Evolutionary conservation across 352 stramenopile genomes (phyloP).

Genomic region (Phytophthora macrochlamydospora): DNA sequence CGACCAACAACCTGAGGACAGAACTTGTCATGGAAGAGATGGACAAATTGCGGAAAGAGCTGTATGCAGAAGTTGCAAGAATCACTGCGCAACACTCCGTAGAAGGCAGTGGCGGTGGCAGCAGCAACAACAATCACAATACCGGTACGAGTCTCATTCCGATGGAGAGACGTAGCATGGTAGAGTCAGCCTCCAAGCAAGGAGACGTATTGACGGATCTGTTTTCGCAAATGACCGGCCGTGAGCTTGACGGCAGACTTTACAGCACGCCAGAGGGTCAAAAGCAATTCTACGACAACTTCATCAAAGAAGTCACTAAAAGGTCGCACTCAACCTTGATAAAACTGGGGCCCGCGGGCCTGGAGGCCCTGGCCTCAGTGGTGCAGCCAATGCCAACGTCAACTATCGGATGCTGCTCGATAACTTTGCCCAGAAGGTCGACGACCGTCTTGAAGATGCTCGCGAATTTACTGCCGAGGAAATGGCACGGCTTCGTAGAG

Average conservation of each 20-base stretch:
- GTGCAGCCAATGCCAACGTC: slow-evolving; percentile 48
- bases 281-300: slow-evolving; percentile 71
- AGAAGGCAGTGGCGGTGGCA: slow-evolving; percentile 25
- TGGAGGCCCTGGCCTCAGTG: slow-evolving; percentile 33
- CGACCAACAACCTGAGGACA: slow-evolving; percentile 28
- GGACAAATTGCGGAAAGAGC: slow-evolving; percentile 51
- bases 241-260: slow-evolving; percentile 56
- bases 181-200: slow-evolving; percentile 32
- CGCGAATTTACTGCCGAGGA: slow-evolving; percentile 68
- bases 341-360: slow-evolving; percentile 45
- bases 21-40: slow-evolving; percentile 50
- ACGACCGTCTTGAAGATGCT: slow-evolving; percentile 68
- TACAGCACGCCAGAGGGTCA: slow-evolving; percentile 47
- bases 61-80: slow-evolving; percentile 60
- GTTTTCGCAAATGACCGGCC: slow-evolving; percentile 61
- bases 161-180: slow-evolving; percentile 18
- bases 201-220: slow-evolving; percentile 60
- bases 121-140: slow-evolving; percentile 12
- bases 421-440: slow-evolving; percentile 78
- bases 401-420: slow-evolving; percentile 76
- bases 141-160: slow-evolving; percentile 25
- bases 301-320: slow-evolving; percentile 84
- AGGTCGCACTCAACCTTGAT: slow-evolving; percentile 63
- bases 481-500: slow-evolving; percentile 60
- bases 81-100: slow-evolving; percentile 27